phyloP scores from a whole-genome alignment of 2,329 filamentous ascomycete species.

The Ilyonectria robusta region DNA sequence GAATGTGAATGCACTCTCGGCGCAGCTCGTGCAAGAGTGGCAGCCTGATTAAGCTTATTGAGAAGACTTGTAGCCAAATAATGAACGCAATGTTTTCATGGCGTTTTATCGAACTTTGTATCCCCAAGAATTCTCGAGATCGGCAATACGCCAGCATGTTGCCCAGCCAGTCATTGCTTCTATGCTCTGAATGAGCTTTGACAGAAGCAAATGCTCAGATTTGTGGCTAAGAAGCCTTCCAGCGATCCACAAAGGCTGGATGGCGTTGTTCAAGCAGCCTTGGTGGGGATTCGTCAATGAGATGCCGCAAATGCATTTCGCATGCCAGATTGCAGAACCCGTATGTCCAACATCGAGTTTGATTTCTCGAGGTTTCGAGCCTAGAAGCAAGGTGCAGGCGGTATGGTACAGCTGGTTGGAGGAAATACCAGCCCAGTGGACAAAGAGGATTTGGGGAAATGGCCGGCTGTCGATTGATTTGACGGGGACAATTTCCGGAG shows the following conservation, averaged over 20 bases:
- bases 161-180: slow-evolving; percentile 68
- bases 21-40: slow-evolving; percentile 49
- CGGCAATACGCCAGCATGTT: slow-evolving; percentile 66
- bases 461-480: slow-evolving; percentile 58
- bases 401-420: slow-evolving; percentile 72
- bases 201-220: slow-evolving; percentile 57
- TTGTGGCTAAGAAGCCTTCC: slow-evolving; percentile 67
- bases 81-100: slow-evolving; percentile 9
- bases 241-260: slow-evolving; percentile 71
- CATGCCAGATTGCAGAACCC: slow-evolving; percentile 67
- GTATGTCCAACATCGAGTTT: slow-evolving; percentile 45
- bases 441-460: slow-evolving; percentile 67
- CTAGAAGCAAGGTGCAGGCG: slow-evolving; percentile 66
- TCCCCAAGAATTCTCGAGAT: slow-evolving; percentile 62
- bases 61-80: slow-evolving; percentile 15
- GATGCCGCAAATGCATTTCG: slow-evolving; percentile 68
- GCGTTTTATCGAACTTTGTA: slow-evolving; percentile 49
- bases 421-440: slow-evolving; percentile 69
- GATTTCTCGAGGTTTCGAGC: slow-evolving; percentile 54
- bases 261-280: slow-evolving; percentile 70
- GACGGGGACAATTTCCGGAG: slow-evolving; percentile 62
- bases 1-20: slow-evolving; percentile 47
- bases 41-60: slow-evolving; percentile 37
- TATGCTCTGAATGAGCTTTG: slow-evolving; percentile 63
- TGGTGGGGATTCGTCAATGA: slow-evolving; percentile 69